Percentiles rank a stretch among this genome's conserved stretches.
phyloP scores from a whole-genome alignment of 2,329 filamentous ascomycete genomes.

The Fusarium nygamai region DNA sequence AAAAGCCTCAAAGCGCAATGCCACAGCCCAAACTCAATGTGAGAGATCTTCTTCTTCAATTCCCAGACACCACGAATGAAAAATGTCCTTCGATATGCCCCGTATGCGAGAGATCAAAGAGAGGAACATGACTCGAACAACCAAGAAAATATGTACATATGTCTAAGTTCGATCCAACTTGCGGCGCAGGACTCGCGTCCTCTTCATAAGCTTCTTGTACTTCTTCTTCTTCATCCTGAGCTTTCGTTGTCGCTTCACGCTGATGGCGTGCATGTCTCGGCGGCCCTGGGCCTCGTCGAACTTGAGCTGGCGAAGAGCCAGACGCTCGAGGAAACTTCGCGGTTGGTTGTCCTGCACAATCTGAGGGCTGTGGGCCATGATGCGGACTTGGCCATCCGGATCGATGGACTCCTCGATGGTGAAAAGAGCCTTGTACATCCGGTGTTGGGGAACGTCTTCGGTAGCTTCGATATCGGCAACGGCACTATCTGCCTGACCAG shows the following conservation, averaged over 20 bases:
- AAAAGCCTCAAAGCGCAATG: slow-evolving; percentile 45
- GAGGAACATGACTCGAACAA: slow-evolving; percentile 36
- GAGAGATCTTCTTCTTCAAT: slow-evolving; percentile 44
- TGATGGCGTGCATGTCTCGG: slow-evolving; percentile 80
- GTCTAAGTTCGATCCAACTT: slow-evolving; percentile 76
- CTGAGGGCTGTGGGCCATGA: slow-evolving; percentile 68
- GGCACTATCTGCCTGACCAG: slow-evolving; percentile 51
- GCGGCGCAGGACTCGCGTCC: slow-evolving; percentile 86
- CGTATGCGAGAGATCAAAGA: slow-evolving; percentile 22
- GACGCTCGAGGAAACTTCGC: slow-evolving; percentile 74
- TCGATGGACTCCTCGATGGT: slow-evolving; percentile 74
- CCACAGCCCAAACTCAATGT: slow-evolving; percentile 36
- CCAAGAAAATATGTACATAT: slow-evolving; percentile 41
- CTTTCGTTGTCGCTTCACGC: slow-evolving; percentile 90
- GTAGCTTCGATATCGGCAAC: slow-evolving; percentile 46
- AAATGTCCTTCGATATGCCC: slow-evolving; percentile 40
- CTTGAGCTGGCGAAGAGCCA: slow-evolving; percentile 70
- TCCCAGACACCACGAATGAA: slow-evolving; percentile 45
- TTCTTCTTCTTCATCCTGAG: slow-evolving; percentile 99
- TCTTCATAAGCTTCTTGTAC: slow-evolving; percentile 99
- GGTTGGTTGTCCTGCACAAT: slow-evolving; percentile 61
- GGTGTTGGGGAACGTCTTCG: slow-evolving; percentile 57
- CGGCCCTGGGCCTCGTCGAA: slow-evolving; percentile 65
- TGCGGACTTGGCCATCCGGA: slow-evolving; percentile 67
- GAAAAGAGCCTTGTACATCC: slow-evolving; percentile 71